phyloP scores from a whole-genome alignment of 192 early-diverging fungal genomes.

The Mortierella hygrophila region DNA sequence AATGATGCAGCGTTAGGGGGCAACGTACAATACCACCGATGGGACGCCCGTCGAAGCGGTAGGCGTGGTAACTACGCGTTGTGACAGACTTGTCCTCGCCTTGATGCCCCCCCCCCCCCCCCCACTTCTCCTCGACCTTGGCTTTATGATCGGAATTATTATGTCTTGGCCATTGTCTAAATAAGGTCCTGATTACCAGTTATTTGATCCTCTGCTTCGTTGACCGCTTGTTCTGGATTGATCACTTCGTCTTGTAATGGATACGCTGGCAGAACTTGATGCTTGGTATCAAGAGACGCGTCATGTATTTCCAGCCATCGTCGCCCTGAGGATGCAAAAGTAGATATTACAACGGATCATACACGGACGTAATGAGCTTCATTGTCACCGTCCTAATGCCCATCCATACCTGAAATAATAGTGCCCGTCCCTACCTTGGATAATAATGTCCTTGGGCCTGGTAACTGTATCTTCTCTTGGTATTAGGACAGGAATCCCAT shows the following conservation, averaged over 20 bases:
- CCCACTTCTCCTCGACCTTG: neutral
- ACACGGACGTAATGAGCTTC: conserved; percentile 25
- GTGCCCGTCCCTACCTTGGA: conserved; percentile 11
- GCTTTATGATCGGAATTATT: neutral
- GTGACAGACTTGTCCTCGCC: neutral
- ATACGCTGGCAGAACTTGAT: neutral
- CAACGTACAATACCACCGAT: too few species aligned
- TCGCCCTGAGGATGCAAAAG: conserved; percentile 29
- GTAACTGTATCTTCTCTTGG: conserved; percentile 13
- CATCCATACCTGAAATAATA: too few species aligned
- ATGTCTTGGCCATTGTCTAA: too few species aligned
- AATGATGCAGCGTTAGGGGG: too few species aligned
- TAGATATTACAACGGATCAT: conserved; percentile 24
- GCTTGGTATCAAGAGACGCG: neutral
- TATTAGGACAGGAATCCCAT: conserved; percentile 7
- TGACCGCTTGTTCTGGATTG: too few species aligned
- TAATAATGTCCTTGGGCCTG: conserved; percentile 29
- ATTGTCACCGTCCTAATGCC: too few species aligned
- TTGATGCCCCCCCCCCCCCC: neutral
- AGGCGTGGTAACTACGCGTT: too few species aligned
- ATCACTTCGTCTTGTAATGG: neutral
- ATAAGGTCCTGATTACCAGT: too few species aligned
- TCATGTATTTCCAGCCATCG: conserved; percentile 25
- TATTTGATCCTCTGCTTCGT: conserved; percentile 2
- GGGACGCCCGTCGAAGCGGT: too few species aligned